Evolutionary conservation across 2,329 filamentous ascomycete species (phyloP), one percentile per base, ranked within the genome.

Genomic region (Alternaria postmessia): DNA sequence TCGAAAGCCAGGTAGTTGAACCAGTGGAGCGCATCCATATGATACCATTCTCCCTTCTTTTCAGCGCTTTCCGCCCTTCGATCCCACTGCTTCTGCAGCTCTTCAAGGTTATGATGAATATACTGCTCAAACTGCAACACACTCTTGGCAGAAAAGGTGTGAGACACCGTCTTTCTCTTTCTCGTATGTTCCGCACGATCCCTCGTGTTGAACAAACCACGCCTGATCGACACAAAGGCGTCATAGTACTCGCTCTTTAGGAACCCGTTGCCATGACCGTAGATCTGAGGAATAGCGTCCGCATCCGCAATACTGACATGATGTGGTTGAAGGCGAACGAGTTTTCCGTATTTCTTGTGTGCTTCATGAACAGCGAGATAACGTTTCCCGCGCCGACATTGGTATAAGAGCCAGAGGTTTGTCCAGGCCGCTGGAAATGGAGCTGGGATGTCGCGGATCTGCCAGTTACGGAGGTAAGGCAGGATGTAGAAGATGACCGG

Each of bases 141-240:
- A 9, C 88, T 91, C 80, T 94, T 96, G 62, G 89, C 85, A 14
- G 89, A 91, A 80, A 97, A 97, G 32, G 92, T 95, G 78, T 96
- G 92, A 1, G 91, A 89, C 48, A 97, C 87, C 3, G 92, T 89
- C 85, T 96, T 97, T 71, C 93, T 88, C 85, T 97, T 97, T 64
- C 93, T 88, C 0, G 90, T 89, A 78, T 97, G 93, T 73, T 97
- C 92, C 0, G 83, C 83, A 49, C 94, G 87, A 79, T 94, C 88
- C 32, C 94, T 86, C 0, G 93, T 96, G 79, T 96, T 97, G 87
- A 97, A 97, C 12, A 97, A 84, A 20, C 93, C 93, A 12, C 92
- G 87, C 51, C 86, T 87, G 72, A 96, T 96, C 12, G 91, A 94
- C 55, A 97, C 93, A 70, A 97, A 97, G 51, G 92, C 91, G 72